Conservation (phyloP, 1,284 basidiomycete genomes). For the Ganoderma resinaceum region DNA sequence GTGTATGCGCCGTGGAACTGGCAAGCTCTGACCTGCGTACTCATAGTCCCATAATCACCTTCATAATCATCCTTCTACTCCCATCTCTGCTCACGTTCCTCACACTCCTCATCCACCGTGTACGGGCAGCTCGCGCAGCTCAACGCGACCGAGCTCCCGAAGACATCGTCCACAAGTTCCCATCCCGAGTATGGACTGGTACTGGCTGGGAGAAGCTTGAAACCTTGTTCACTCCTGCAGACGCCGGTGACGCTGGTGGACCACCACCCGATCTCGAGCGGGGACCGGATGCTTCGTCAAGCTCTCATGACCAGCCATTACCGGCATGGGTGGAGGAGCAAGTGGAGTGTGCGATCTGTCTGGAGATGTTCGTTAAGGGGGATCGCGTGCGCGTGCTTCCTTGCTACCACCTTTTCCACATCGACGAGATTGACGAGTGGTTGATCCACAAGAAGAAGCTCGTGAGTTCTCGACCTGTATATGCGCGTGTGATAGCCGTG, state of each 20-base stretch:
- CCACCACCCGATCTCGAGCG: constrained; percentile 40
- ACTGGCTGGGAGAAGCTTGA: constrained; percentile 79
- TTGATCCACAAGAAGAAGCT: constrained; percentile 89
- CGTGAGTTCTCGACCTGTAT: constrained; percentile 52
- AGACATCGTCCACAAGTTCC: constrained; percentile 74
- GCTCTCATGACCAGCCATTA: constrained; percentile 37
- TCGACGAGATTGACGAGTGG: constrained; percentile 90
- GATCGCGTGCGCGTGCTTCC: constrained; percentile 90
- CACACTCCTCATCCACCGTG: constrained; percentile 81
- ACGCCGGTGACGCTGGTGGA: constrained; percentile 36
- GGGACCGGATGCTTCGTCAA: constrained; percentile 35
- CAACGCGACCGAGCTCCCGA: constrained; percentile 84
- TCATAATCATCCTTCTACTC: constrained; percentile 80
- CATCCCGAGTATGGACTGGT: constrained; percentile 84
- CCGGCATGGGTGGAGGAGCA: constrained; percentile 80
- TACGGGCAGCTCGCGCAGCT: constrained; percentile 77
- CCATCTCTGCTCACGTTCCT: constrained; percentile 83
- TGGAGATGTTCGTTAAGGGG: constrained; percentile 84
- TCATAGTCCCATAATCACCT: constrained; percentile 76
- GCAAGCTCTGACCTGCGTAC: background rate
- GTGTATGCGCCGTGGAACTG: background rate
- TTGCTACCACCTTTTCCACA: constrained; percentile 89
- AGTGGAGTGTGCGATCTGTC: constrained; percentile 88
- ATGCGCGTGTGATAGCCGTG: background rate
- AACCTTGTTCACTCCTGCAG: constrained; percentile 36